Evolutionary conservation across 2,329 filamentous ascomycete species (phyloP).

Genomic region (Tolypocladium inflatum): DNA sequence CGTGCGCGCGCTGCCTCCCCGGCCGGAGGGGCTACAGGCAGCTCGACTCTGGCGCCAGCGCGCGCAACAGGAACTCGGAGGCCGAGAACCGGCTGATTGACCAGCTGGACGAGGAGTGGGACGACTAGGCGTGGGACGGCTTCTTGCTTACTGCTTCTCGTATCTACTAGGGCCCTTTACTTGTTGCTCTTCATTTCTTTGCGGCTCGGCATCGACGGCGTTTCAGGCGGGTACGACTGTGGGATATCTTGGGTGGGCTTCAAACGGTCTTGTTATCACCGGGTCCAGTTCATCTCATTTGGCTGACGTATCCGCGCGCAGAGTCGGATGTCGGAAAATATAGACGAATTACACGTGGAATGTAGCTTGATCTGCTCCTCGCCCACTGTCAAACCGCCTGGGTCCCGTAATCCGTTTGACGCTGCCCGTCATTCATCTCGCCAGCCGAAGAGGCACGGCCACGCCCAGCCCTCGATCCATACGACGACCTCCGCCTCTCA

Average conservation of each 20-base stretch:
- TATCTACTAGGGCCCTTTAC: not conserved
- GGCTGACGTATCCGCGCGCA: not conserved
- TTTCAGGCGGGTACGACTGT: not conserved
- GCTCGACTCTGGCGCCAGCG: slow-evolving; percentile 44
- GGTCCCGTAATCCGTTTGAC: not conserved
- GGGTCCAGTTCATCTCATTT: not conserved
- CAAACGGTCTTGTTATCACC: too few relatives aligned
- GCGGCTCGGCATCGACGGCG: not conserved
- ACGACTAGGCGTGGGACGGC: slow-evolving; percentile 44
- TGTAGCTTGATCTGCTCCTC: too few relatives aligned
- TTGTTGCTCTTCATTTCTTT: not conserved
- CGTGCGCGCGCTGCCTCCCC: slow-evolving; percentile 58
- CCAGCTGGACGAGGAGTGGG: slow-evolving; percentile 95
- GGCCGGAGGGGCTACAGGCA: slow-evolving; percentile 57
- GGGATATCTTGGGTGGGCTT: not conserved
- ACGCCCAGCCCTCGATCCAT: accelerated
- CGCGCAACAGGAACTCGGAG: slow-evolving; percentile 47
- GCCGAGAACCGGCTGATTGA: slow-evolving; percentile 93
- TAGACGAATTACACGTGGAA: too few relatives aligned
- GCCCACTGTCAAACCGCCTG: not conserved
- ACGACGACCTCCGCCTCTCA: not conserved
- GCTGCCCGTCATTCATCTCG: not conserved
- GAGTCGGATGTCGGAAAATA: too few relatives aligned
- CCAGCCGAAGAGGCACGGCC: not conserved
- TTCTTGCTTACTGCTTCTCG: not conserved